Conservation (phyloP, 352 stramenopile genomes). For the Phytopythium mirpurense region DNA sequence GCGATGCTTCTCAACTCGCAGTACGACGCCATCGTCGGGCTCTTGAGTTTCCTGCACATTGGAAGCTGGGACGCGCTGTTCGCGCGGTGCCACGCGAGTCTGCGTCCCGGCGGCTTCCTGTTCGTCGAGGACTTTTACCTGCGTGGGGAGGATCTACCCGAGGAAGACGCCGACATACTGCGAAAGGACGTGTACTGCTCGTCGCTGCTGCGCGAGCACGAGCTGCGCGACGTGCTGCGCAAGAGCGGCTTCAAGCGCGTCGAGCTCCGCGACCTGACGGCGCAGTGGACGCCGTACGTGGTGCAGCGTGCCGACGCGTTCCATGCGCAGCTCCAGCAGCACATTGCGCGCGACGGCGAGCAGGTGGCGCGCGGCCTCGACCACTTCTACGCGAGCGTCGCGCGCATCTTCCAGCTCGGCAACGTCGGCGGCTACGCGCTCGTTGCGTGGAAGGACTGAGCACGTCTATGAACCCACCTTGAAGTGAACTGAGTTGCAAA, state of each 20-base stretch:
- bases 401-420: conserved; percentile 38
- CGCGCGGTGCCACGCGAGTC: conserved; percentile 39
- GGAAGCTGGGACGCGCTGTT: conserved; percentile 56
- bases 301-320: conserved; percentile 35
- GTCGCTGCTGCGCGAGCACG: conserved; percentile 28
- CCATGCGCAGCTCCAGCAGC: conserved; percentile 31
- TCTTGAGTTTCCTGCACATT: conserved; percentile 81
- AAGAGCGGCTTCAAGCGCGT: conserved; percentile 48
- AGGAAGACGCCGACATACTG: conserved; percentile 39
- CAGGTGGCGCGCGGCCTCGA: conserved; percentile 44
- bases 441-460: conserved; percentile 24
- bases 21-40: conserved; percentile 61
- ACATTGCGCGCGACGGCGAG: conserved; percentile 52
- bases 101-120: conserved; percentile 58
- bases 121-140: conserved; percentile 83
- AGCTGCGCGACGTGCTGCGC: conserved; percentile 37
- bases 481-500: not conserved
- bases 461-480: too few relatives aligned
- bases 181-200: conserved; percentile 60
- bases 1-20: conserved; percentile 8
- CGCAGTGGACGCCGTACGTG: conserved; percentile 67
- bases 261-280: conserved; percentile 51
- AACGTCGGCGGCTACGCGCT: conserved; percentile 69
- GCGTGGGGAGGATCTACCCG: conserved; percentile 30
- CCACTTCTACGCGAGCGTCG: conserved; percentile 70